Base-by-base conservation (phyloP, 371 early-diverging fungal genomes). In the Entomophthora muscae region DNA sequence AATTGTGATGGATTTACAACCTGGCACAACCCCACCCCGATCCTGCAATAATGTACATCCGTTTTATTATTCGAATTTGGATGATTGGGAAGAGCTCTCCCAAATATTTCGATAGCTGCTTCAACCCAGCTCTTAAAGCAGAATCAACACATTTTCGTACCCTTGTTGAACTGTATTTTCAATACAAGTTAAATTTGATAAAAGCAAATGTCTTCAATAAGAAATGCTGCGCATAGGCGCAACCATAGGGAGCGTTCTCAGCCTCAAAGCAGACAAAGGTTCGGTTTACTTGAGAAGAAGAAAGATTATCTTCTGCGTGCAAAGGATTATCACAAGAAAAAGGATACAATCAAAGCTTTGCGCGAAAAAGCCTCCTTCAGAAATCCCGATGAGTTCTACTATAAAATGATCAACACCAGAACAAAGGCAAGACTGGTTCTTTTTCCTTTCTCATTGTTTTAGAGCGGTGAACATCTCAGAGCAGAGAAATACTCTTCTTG, bases 321-420 rank as follows among this genome's bases (percentile, higher is more conserved):
- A 30, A 78, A 75, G 68, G 91, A 96, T 75, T 94, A 80, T 72
- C 87, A 90, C 72, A 71, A 70, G 33, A 95, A 97, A 72, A 83
- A 93, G 73, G 78, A 84, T 51, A 77, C 82, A 52, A 75, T 97
- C 62, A 87, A 85, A 73, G 80, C 83, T 23, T 77, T 97, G 73
- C 76, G 82, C 53, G 83, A 88, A 67, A 91, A 90, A 72, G 98
- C 98, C 1, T 71, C 82, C 31, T 76, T 81, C 64, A 76, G 86
- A 65, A 97, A 97, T 78, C 91, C 90, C 3, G 98, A 97, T 75
- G 98, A 97, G 77, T 97, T 97, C 72, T 95, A 96, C 78, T 92
- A 89, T 72, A 90, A 85, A 71, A 97, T 97, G 98, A 81, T 93
- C 73, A 86, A 84, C 64, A 67, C 83, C 26, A 79, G 83, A 65